phyloP scores from a whole-genome alignment of 331 rosid genomes.

The Erythrophleum ivorense region DNA sequence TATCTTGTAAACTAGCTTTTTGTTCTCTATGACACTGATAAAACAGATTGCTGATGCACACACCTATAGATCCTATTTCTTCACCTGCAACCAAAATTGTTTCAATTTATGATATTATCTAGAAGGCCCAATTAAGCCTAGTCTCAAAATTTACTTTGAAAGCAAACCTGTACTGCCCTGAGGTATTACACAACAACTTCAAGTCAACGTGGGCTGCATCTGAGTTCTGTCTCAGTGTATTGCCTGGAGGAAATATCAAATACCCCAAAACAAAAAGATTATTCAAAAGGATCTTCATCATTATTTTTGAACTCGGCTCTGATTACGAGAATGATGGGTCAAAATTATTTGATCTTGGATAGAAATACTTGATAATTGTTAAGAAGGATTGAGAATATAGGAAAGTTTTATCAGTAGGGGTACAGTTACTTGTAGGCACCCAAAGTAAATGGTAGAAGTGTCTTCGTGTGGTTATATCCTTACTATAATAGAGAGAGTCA shows the following conservation, averaged over 20 bases:
- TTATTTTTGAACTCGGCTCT: background rate
- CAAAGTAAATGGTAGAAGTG: no score
- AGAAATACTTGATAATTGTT: background rate
- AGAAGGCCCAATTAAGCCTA: background rate
- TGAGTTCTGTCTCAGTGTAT: background rate
- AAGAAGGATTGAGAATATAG: background rate
- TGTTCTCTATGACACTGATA: background rate
- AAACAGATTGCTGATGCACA: background rate
- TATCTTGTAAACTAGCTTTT: background rate
- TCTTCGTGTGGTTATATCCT: no score
- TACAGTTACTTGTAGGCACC: background rate
- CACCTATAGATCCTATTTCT: background rate
- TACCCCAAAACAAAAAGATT: background rate
- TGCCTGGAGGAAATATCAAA: background rate
- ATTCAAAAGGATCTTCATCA: background rate
- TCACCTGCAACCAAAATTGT: background rate
- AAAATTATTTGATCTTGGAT: background rate
- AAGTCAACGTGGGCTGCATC: background rate
- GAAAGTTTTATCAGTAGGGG: background rate
- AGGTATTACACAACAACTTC: background rate
- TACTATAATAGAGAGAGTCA: no score
- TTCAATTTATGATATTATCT: background rate
- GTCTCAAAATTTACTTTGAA: background rate
- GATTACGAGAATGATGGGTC: background rate
- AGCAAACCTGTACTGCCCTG: background rate